Conservation (phyloP, 352 stramenopile genomes). For the Phytophthora multivora region DNA sequence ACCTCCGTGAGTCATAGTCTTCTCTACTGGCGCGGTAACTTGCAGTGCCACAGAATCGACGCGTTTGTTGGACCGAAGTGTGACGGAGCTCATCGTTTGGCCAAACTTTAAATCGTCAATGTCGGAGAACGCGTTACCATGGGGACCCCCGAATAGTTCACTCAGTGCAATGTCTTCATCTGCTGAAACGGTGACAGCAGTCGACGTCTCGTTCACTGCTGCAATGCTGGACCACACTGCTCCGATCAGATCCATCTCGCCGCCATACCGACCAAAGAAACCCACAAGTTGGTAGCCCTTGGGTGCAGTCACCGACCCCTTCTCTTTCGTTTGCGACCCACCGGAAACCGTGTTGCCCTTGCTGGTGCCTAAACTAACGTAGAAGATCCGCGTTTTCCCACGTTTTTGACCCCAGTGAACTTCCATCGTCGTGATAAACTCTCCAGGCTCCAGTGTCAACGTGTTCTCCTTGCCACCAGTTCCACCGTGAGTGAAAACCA, state of each 20-base stretch:
- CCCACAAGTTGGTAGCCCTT: slow-evolving; percentile 26
- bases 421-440: slow-evolving; percentile 24
- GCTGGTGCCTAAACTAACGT: slow-evolving; percentile 17
- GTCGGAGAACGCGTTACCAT: slow-evolving; percentile 30
- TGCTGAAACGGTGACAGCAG: neutral
- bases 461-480: slow-evolving; percentile 16
- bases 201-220: slow-evolving; percentile 17
- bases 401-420: slow-evolving; percentile 12
- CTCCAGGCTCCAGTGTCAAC: slow-evolving; percentile 9
- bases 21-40: slow-evolving; percentile 13
- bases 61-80: slow-evolving; percentile 25
- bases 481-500: slow-evolving; percentile 24
- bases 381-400: slow-evolving; percentile 18
- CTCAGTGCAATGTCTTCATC: slow-evolving; percentile 26
- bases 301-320: slow-evolving; percentile 11
- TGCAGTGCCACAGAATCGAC: slow-evolving; percentile 47
- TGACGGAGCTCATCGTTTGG: slow-evolving; percentile 15
- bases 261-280: slow-evolving; percentile 23
- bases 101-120: slow-evolving; percentile 26
- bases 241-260: slow-evolving; percentile 23
- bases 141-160: slow-evolving; percentile 20
- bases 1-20: slow-evolving; percentile 27
- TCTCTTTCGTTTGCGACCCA: slow-evolving; percentile 18
- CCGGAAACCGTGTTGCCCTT: slow-evolving; percentile 13
- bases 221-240: slow-evolving; percentile 32